Conservation (phyloP, 202 grass and related monocot species). For the Carex arenaria region DNA sequence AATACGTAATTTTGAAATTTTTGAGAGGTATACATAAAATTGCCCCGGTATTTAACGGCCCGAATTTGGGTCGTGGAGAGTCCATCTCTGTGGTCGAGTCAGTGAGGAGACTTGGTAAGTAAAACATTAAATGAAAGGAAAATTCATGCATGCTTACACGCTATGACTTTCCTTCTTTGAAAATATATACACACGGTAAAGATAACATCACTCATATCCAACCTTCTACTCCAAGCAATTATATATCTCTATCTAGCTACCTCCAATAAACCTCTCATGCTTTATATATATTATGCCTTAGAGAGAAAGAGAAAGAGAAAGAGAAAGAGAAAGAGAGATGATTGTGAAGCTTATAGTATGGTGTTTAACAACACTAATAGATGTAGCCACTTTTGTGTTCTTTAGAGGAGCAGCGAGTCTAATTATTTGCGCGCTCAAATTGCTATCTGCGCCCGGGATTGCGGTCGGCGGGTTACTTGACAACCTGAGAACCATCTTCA, state of each 20-base stretch:
- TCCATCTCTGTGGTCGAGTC: not conserved
- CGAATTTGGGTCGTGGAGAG: not conserved
- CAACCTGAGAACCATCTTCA: not conserved
- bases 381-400: constrained; percentile 28
- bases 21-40: too few relatives aligned
- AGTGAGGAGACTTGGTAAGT: not conserved
- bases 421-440: constrained; percentile 7
- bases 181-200: constrained; percentile 30
- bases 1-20: too few relatives aligned
- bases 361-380: constrained; percentile 27
- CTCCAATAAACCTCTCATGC: not conserved
- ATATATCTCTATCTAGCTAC: not conserved
- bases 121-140: constrained; percentile 8
- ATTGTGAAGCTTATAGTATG: constrained; percentile 38
- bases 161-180: constrained; percentile 35
- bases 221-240: constrained; percentile 74
- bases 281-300: not conserved
- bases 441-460: constrained; percentile 38
- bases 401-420: constrained; percentile 42
- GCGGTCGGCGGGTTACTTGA: constrained; percentile 28
- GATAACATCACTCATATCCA: constrained; percentile 19
- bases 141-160: constrained; percentile 38
- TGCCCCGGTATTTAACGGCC: not conserved
- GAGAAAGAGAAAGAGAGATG: not conserved
- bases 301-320: not conserved